Evolutionary conservation across 164 flowering plant species (phyloP).

Genomic region (Aristolochia contorta): DNA sequence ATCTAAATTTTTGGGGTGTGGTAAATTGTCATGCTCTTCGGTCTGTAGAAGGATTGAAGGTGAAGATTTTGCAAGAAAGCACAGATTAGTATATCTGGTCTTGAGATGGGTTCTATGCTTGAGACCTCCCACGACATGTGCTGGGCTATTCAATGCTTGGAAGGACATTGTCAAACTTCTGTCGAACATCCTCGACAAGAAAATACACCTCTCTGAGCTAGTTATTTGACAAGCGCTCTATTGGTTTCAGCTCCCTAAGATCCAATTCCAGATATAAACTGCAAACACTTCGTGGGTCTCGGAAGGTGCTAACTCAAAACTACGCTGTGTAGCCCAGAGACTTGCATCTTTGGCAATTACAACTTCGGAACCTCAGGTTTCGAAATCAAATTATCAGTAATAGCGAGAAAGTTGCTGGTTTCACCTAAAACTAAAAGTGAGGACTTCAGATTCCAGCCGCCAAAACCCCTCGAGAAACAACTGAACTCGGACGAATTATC

Average conservation of each 20-base stretch:
- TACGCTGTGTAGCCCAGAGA: background rate
- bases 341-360: background rate
- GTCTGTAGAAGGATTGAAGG: constrained; percentile 22
- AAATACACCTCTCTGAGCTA: constrained; percentile 1
- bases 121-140: constrained; percentile 14
- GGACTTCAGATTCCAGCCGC: too few relatives aligned
- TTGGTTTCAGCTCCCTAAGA: constrained; percentile 4
- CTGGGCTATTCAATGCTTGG: constrained; percentile 16
- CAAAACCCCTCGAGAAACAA: too few relatives aligned
- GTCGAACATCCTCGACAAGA: constrained; percentile 12
- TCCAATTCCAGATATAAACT: background rate
- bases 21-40: constrained; percentile 20
- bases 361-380: too few relatives aligned
- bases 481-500: too few relatives aligned
- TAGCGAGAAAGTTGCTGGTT: too few relatives aligned
- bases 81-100: constrained; percentile 14
- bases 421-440: too few relatives aligned
- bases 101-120: constrained; percentile 16
- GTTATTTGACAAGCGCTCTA: background rate
- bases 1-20: constrained; percentile 15
- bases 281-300: background rate
- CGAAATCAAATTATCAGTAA: background rate
- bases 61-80: constrained; percentile 9
- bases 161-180: constrained; percentile 22
- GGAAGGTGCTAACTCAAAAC: background rate